Percentiles rank a stretch among this genome's conserved stretches.
These are phyloP conservation scores for Solanum hybrid DNA, from an alignment of 305 asterid species.

Conservation along the genomic window DNA sequence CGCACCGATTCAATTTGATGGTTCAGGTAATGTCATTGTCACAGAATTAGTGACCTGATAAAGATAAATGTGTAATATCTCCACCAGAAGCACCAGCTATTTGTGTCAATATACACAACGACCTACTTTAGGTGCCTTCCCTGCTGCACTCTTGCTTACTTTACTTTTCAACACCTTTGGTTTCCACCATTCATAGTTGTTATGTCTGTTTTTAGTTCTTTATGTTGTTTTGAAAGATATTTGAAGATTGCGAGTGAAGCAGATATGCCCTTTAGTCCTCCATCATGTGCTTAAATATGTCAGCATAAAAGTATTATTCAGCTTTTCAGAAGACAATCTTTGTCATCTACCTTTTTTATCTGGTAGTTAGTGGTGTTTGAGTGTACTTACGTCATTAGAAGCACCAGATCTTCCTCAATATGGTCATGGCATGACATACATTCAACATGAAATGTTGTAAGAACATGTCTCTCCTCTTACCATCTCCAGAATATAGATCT, in stretches of 20 bases:
- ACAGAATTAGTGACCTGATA: background rate
- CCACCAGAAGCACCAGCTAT: background rate
- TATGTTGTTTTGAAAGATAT: background rate
- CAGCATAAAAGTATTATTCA: background rate
- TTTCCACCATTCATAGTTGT: background rate
- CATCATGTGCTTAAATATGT: background rate
- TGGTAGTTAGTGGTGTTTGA: background rate
- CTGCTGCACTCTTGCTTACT: background rate
- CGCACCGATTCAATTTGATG: constrained; percentile 89
- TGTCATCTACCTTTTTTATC: background rate
- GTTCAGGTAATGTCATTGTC: constrained; percentile 63
- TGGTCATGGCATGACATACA: background rate
- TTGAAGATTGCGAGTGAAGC: background rate
- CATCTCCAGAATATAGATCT: background rate
- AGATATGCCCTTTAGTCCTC: background rate
- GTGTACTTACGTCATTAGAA: background rate
- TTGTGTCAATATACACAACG: background rate
- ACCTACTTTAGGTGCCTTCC: background rate
- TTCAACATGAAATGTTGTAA: background rate
- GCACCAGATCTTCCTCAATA: background rate
- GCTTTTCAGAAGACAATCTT: background rate
- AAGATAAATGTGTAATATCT: background rate
- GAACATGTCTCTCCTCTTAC: background rate
- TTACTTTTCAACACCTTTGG: background rate
- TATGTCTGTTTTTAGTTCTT: background rate